Evolutionary conservation across 768 basidiomycete species (phyloP), one percentile per base, ranked within the genome.

Genomic region (Suillus placidus): DNA sequence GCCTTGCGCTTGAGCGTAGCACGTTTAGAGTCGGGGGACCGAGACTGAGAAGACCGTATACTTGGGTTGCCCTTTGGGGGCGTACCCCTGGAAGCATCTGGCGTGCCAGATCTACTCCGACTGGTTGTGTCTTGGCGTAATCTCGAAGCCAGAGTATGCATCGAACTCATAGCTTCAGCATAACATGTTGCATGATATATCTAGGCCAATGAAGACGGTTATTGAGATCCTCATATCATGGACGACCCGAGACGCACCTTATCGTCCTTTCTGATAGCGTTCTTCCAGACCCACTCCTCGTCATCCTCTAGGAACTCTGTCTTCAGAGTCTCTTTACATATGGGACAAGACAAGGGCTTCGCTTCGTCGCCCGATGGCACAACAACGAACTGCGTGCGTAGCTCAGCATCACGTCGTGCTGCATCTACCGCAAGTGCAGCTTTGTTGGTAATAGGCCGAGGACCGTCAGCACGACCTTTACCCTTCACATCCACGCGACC

Each of bases 201-300:
- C 95, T 95, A 72, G 3, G 26, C 57, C 23, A 61, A 62, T 12
- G 20, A 56, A 14, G 61, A 69, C n/a, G 68, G 26, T 43, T 61
- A 60, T 60, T 32, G 20, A 61, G 43, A 65, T 30, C 4, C 49
- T 43, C 20, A 64, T 1, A 35, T 18, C 45, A 30, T 45, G 13
- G 6, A 32, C 42, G 26, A 62, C 35, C 66, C 60, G 49, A 32
- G n/a, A 79, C 89, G 63, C 75, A 95, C 95, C 81, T 86, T 86
- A 64, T 91, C 92, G 69, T 97, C 93, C 67, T 90, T 89, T 77
- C 83, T 87, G 23, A 94, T 83, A 0, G 96, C 94, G 73, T 99
- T 97, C 74, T 85, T 87, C 95, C 95, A 99, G 14, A 97, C 91
- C 96, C 96, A 99, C 67, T 97, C 97, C 80, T 98, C 97, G 67